Conservation (phyloP, 352 stramenopile genomes). For the Phytophthora chlamydospora region DNA sequence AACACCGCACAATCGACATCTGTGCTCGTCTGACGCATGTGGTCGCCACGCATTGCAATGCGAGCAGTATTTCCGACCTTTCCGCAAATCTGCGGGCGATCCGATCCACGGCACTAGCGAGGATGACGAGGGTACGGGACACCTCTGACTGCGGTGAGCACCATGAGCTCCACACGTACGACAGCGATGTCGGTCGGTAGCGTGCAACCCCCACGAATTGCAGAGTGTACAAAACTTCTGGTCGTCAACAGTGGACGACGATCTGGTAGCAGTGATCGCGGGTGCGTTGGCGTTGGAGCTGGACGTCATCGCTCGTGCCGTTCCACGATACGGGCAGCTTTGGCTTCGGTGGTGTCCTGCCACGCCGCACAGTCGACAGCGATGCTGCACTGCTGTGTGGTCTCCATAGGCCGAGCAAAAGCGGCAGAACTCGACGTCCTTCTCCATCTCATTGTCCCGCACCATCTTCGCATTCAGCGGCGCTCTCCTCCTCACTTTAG, state of each 20-base stretch:
- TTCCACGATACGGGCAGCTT: conserved; percentile 44
- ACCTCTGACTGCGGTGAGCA: conserved; percentile 64
- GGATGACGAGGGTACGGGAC: conserved; percentile 27
- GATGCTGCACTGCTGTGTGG: conserved; percentile 66
- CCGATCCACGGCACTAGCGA: conserved; percentile 50
- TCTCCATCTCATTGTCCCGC: conserved; percentile 36
- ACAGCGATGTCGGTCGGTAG: conserved; percentile 65
- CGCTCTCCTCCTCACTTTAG: conserved; percentile 61
- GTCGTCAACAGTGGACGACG: conserved; percentile 16
- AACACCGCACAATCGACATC: conserved; percentile 66
- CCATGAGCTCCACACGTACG: conserved; percentile 59
- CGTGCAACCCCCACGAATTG: conserved; percentile 56
- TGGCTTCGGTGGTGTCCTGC: conserved; percentile 68
- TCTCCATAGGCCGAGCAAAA: conserved; percentile 77
- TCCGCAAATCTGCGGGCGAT: conserved; percentile 41
- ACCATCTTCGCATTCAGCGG: conserved; percentile 44
- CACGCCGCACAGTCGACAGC: conserved; percentile 65
- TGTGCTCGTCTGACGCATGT: conserved; percentile 67
- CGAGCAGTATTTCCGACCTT: conserved; percentile 61
- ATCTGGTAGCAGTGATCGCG: conserved; percentile 5
- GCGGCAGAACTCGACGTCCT: conserved; percentile 65
- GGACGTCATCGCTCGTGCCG: neutral
- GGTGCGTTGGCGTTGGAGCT: conserved; percentile 1
- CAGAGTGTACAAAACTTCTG: conserved; percentile 71
- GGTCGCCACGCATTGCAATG: conserved; percentile 58